Evolutionary conservation across 306 rosid genomes (phyloP), one percentile per base, ranked within the genome.

Genomic region (Vigna unguiculata): DNA sequence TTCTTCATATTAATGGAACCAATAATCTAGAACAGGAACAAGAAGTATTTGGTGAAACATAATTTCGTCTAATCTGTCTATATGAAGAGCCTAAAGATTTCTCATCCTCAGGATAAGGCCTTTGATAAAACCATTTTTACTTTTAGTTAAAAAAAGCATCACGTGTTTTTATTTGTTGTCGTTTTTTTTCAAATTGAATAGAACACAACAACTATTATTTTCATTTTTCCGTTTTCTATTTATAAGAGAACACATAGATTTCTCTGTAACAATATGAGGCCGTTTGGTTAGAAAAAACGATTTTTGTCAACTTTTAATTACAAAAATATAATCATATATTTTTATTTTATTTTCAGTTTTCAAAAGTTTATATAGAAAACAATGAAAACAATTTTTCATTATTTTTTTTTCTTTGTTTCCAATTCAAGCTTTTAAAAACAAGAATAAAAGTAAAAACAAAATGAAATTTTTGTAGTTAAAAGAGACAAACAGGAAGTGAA

Each of bases 1-100:
- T 64, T 55, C 62, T 20, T 40, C 3, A 21, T 53, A 71, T 13
- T 25, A 14, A 40, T 40, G 4, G 32, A 51, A 65, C 30, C 15
- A 63, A 72, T 41, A 19, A 28, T 55, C 20, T 52, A 41, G 16
- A 65, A 72, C 9, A 4, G 66, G 13, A 30, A 8, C 40, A 30
- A 64, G 34, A 66, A 47, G 43, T 45, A 59, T 20, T 13, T 41
- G 67, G 34, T 9, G n/a, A 74, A 57, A 43, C 20, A 63, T 15
- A 21, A 45, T 3, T 45, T 46, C 47, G 38, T 72, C 77, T 24
- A 22, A 40, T 57, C 40, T 40, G 66, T 24, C 25, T 46, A 58
- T 51, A 69, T 57, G 76, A 16, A 65, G 30, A 55, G 60, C 41
- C 38, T 57, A 66, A 22, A 66, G 21, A n/a, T 67, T 55, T 53